Evolutionary conservation across 2,329 filamentous ascomycete species (phyloP).

Genomic region (Capronia americana): DNA sequence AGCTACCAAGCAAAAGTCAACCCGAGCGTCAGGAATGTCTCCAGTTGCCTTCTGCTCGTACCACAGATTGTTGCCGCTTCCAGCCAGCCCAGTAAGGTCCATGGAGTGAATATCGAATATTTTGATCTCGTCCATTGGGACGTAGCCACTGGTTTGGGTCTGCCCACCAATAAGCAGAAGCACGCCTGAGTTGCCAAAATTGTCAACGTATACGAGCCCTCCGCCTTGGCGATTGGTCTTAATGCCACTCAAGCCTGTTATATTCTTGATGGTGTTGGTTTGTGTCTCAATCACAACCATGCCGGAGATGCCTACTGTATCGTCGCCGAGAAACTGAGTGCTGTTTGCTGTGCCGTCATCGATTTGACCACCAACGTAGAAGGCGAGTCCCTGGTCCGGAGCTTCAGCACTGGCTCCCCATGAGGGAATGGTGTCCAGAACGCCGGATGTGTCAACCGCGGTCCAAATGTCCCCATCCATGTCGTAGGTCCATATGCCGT

Average conservation of each 20-base stretch:
- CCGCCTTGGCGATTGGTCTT: constrained; percentile 47
- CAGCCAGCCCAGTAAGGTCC: constrained; percentile 32
- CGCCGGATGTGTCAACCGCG: constrained; percentile 40
- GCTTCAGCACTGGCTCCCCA: constrained; percentile 50
- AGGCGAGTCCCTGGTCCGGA: constrained; percentile 46
- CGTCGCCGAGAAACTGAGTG: constrained; percentile 29
- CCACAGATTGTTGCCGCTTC: constrained; percentile 48
- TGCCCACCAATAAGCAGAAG: constrained; percentile 50
- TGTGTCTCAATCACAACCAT: constrained; percentile 51
- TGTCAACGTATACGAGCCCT: constrained; percentile 47
- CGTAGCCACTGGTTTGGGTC: constrained; percentile 37
- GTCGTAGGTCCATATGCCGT: constrained; percentile 45
- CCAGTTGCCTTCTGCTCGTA: constrained; percentile 52
- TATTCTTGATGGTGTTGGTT: constrained; percentile 46
- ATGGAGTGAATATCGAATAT: constrained; percentile 51
- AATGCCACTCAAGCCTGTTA: constrained; percentile 46
- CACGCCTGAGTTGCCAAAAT: constrained; percentile 47
- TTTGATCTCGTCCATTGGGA: constrained; percentile 47
- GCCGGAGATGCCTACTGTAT: constrained; percentile 44
- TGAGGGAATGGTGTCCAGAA: constrained; percentile 42
- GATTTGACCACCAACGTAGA: constrained; percentile 51
- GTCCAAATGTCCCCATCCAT: constrained; percentile 38
- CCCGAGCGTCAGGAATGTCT: constrained; percentile 49
- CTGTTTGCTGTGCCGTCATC: constrained; percentile 46
- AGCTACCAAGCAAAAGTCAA: constrained; percentile 54